phyloP scores from a whole-genome alignment of 2,329 filamentous ascomycete genomes.

The Cladosporium sp. region DNA sequence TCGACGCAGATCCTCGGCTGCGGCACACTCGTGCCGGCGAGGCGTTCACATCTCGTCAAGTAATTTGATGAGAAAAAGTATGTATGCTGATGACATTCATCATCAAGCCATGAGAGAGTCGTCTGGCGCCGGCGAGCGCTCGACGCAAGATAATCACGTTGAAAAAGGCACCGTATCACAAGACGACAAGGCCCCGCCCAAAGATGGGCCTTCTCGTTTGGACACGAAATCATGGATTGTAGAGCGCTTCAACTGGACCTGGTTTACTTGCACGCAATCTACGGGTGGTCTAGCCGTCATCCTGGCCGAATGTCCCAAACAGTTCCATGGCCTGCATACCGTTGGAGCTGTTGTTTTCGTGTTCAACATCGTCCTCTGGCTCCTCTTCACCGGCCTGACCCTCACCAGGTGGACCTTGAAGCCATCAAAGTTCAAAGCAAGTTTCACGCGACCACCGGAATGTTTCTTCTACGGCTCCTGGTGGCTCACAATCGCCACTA shows the following conservation, averaged over 20 bases:
- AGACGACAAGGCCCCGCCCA: not conserved
- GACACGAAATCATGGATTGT: slow-evolving; percentile 6
- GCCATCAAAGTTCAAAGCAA: slow-evolving; percentile 41
- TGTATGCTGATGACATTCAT: not conserved
- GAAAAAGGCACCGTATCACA: not conserved
- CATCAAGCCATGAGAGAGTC: not conserved
- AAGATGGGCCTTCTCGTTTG: not conserved
- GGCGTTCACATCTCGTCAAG: not conserved
- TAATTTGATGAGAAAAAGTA: no score
- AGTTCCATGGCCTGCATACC: slow-evolving; percentile 47
- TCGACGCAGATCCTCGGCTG: not conserved
- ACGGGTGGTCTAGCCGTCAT: slow-evolving; percentile 46
- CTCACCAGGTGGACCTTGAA: slow-evolving; percentile 45
- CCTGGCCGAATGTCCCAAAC: slow-evolving; percentile 41
- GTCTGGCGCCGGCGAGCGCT: not conserved
- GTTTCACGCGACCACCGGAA: slow-evolving; percentile 48
- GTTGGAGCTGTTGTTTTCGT: slow-evolving; percentile 51
- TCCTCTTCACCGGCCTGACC: slow-evolving; percentile 37
- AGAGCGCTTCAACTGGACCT: slow-evolving; percentile 11
- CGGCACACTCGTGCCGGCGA: not conserved
- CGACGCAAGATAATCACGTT: not conserved
- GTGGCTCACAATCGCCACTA: slow-evolving; percentile 30
- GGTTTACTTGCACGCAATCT: slow-evolving; percentile 44
- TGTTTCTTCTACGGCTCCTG: slow-evolving; percentile 46
- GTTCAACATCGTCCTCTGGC: slow-evolving; percentile 40